Evolutionary conservation across 306 rosid genomes (phyloP).

Genomic region (Acmispon strigosus): DNA sequence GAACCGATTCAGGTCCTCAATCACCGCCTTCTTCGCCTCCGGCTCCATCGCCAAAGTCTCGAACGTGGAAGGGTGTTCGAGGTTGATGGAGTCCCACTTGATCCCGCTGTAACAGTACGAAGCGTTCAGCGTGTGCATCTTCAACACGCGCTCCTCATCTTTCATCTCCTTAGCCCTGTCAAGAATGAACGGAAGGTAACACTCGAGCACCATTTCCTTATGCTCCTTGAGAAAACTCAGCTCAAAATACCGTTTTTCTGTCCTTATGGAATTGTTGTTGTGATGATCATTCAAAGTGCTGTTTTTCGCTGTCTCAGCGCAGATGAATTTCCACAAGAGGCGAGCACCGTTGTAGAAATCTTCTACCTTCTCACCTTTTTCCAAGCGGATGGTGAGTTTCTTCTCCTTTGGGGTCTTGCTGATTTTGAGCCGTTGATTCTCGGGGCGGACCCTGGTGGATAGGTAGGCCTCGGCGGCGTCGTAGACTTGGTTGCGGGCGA

Average conservation of each 20-base stretch:
- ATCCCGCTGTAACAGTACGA: slow-evolving; percentile 16
- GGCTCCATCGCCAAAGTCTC: slow-evolving; percentile 78
- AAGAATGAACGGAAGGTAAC: slow-evolving; percentile 51
- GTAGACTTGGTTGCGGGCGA: slow-evolving; percentile 56
- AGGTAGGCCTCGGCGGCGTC: slow-evolving; percentile 72
- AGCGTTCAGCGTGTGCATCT: slow-evolving; percentile 59
- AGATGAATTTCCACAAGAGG: slow-evolving; percentile 46
- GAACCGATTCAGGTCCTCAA: slow-evolving; percentile 63
- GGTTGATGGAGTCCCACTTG: slow-evolving; percentile 70
- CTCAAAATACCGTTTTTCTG: slow-evolving; percentile 55
- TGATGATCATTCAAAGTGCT: neutral
- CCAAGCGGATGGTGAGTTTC: slow-evolving; percentile 46
- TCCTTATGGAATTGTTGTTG: neutral
- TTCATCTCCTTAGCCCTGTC: slow-evolving; percentile 37
- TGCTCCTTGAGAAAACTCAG: slow-evolving; percentile 52
- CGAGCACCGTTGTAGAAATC: slow-evolving; percentile 36
- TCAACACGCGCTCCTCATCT: slow-evolving; percentile 43
- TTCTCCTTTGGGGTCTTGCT: slow-evolving; percentile 55
- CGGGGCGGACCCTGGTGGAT: slow-evolving; percentile 43
- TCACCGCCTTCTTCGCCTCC: slow-evolving; percentile 28
- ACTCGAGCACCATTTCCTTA: slow-evolving; percentile 24
- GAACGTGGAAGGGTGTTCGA: slow-evolving; percentile 78
- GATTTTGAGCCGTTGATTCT: slow-evolving; percentile 49
- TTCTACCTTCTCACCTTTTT: slow-evolving; percentile 46
- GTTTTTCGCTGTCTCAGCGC: slow-evolving; percentile 34